phyloP scores from a whole-genome alignment of 2,329 filamentous ascomycete genomes.

The Lasiodiplodia citricola region DNA sequence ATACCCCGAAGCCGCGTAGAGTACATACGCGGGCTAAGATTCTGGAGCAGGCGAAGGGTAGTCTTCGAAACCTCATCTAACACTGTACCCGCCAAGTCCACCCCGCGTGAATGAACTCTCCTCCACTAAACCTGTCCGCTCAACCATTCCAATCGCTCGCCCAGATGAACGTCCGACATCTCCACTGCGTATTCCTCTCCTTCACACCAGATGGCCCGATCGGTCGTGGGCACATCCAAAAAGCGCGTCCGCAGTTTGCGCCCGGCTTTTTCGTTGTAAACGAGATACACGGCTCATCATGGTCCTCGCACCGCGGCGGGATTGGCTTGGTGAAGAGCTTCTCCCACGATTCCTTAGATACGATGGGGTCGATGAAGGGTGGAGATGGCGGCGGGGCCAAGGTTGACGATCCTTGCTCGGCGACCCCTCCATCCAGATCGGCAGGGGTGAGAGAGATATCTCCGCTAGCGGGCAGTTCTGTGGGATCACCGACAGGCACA shows the following conservation, averaged over 20 bases:
- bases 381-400: not conserved
- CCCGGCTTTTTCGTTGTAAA: conserved; percentile 88
- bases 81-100: no score
- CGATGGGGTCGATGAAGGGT: conserved; percentile 67
- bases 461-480: not conserved
- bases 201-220: conserved; percentile 85
- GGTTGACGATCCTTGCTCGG: not conserved
- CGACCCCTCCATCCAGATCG: not conserved
- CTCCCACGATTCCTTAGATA: conserved; percentile 81
- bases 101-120: no score
- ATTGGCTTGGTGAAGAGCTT: conserved; percentile 78
- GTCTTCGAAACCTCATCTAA: no score
- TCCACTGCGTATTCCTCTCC: conserved; percentile 83
- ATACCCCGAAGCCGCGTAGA: no score
- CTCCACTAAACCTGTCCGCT: no score
- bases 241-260: conserved; percentile 72
- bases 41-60: no score
- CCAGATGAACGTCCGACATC: conserved; percentile 84
- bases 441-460: not conserved
- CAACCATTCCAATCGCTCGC: conserved; percentile 63
- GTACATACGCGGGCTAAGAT: no score
- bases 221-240: conserved; percentile 76
- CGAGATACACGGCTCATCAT: conserved; percentile 84
- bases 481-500: no score
- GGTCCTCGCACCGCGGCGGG: conserved; percentile 78